Evolutionary conservation across 2,329 filamentous ascomycete species (phyloP).

Genomic region (Mycosphaerella arachidis): DNA sequence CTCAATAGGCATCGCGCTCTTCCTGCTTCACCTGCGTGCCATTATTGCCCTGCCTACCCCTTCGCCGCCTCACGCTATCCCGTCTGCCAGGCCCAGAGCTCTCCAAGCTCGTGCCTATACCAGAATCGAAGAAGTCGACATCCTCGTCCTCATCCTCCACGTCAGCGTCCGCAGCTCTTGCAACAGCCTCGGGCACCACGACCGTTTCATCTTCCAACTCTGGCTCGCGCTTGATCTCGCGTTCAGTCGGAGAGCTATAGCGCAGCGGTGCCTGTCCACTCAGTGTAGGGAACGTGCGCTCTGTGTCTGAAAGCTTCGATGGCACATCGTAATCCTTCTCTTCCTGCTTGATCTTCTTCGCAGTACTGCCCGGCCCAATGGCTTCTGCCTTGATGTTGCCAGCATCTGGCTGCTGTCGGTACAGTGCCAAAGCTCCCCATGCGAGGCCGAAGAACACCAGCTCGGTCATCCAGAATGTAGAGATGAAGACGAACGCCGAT

Average conservation of each 20-base stretch:
- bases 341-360: constrained; percentile 25
- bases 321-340: constrained; percentile 21
- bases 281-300: constrained; percentile 47
- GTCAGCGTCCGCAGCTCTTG: constrained; percentile 33
- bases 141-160: constrained; percentile 45
- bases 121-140: constrained; percentile 43
- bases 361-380: constrained; percentile 12
- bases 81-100: constrained; percentile 30
- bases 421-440: constrained; percentile 56
- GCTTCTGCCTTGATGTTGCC: constrained; percentile 17
- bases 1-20: background rate
- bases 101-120: constrained; percentile 48
- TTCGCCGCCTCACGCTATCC: constrained; percentile 29
- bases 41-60: constrained; percentile 17
- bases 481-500: constrained; percentile 64
- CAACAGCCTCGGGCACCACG: constrained; percentile 17
- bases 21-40: background rate
- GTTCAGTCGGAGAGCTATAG: constrained; percentile 20
- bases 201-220: constrained; percentile 20
- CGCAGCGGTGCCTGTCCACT: constrained; percentile 40
- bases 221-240: constrained; percentile 29
- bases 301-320: constrained; percentile 41
- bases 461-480: constrained; percentile 72
- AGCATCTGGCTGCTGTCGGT: constrained; percentile 27
- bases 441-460: constrained; percentile 61